A percentile compares a stretch with the other conserved stretches of the same genome.
phyloP scores from a whole-genome alignment of 306 rosid genomes.

The Castanopsis chinensis region DNA sequence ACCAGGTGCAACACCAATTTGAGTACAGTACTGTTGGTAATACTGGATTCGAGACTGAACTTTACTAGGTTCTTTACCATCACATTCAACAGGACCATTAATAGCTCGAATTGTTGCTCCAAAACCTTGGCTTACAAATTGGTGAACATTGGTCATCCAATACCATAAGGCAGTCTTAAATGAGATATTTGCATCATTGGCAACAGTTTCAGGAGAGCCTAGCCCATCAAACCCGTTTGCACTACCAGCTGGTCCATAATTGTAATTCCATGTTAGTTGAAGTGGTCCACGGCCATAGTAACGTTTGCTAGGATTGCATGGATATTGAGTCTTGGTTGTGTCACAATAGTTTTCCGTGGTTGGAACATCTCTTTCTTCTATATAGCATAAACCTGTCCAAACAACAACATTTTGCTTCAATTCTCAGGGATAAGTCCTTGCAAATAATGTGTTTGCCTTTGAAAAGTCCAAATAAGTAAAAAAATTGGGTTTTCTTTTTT shows the following conservation, averaged over 20 bases:
- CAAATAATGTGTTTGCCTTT: no score
- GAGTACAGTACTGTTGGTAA: conserved; percentile 16
- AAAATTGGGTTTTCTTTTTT: no score
- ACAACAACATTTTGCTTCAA: background rate
- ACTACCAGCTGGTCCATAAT: conserved; percentile 11
- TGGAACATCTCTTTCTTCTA: conserved; percentile 12
- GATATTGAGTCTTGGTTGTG: background rate
- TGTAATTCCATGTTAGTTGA: conserved; percentile 16
- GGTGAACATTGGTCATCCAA: conserved; percentile 22
- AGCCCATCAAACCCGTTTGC: background rate
- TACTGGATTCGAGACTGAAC: conserved; percentile 26
- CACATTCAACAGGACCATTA: conserved; percentile 26
- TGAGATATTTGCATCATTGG: background rate
- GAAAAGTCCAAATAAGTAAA: no score
- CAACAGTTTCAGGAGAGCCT: conserved; percentile 6
- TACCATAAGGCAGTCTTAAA: conserved; percentile 26
- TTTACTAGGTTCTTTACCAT: background rate
- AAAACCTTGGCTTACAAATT: conserved; percentile 21
- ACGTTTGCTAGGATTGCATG: conserved; percentile 1
- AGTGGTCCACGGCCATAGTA: conserved; percentile 24
- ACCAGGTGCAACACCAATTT: conserved; percentile 29
- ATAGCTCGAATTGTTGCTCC: conserved; percentile 30
- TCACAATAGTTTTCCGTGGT: background rate
- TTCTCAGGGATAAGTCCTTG: no score
- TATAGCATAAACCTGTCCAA: conserved; percentile 22